A percentile compares a stretch with the other conserved stretches of the same genome.
Evolutionary conservation across 1,284 basidiomycete species (phyloP).

Genomic region (Rhodotorula sp.): DNA sequence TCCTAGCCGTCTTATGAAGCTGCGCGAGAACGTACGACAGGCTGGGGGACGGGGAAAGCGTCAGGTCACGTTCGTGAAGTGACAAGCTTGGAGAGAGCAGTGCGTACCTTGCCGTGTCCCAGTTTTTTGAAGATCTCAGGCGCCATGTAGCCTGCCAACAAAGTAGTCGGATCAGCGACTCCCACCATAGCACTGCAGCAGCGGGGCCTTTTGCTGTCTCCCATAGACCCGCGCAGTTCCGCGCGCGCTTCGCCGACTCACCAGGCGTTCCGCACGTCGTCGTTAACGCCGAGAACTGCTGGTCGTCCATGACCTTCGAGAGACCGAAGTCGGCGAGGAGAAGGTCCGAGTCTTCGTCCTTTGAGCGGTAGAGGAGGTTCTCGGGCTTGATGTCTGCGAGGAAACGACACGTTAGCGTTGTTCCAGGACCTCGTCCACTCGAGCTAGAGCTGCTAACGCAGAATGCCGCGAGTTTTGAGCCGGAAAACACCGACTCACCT

Average conservation of each 20-base stretch:
- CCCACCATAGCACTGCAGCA: no score
- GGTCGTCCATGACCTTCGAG: constrained; percentile 69
- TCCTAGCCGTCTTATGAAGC: no score
- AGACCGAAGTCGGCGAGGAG: constrained; percentile 98
- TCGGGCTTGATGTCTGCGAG: constrained; percentile 86
- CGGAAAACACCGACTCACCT: constrained; percentile 54
- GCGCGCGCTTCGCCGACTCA: constrained; percentile 45
- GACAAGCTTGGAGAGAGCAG: background rate
- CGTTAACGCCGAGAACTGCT: constrained; percentile 81
- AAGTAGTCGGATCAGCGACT: no score
- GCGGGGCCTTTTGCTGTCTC: no score
- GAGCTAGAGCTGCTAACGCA: no score
- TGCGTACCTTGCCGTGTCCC: constrained; percentile 78
- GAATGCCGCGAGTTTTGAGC: no score
- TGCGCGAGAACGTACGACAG: background rate
- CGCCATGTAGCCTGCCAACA: constrained; percentile 73
- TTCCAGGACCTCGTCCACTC: no score
- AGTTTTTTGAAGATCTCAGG: constrained; percentile 94
- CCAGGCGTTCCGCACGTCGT: constrained; percentile 93
- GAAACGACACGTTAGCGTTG: background rate
- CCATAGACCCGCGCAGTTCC: no score
- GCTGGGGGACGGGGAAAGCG: background rate
- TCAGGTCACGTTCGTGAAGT: background rate
- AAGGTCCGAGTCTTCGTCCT: constrained; percentile 86
- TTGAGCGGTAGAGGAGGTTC: constrained; percentile 89